phyloP scores from a whole-genome alignment of 2,329 filamentous ascomycete genomes.

The Fusarium pseudoanthophilum region DNA sequence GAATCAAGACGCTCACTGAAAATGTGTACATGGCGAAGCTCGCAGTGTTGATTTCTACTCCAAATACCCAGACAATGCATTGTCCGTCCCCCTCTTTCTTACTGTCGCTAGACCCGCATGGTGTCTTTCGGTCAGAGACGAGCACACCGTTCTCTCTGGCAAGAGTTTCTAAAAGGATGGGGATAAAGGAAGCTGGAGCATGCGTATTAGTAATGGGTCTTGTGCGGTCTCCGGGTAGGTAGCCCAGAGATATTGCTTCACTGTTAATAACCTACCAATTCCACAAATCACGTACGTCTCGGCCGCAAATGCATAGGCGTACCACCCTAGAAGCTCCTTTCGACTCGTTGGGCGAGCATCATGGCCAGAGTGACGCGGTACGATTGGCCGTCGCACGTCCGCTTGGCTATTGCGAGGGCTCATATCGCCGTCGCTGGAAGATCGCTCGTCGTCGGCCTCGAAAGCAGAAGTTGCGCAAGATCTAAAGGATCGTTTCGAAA shows the following conservation, averaged over 20 bases:
- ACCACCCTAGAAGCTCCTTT: slow-evolving; percentile 93
- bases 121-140: slow-evolving; percentile 77
- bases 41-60: slow-evolving; percentile 90
- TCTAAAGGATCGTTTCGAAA: slow-evolving; percentile 65
- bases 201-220: slow-evolving; percentile 7
- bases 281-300: slow-evolving; percentile 94
- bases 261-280: slow-evolving; percentile 65
- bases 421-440: slow-evolving; percentile 54
- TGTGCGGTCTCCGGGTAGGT: background rate
- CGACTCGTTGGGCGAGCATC: slow-evolving; percentile 88
- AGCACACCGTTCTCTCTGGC: slow-evolving; percentile 92
- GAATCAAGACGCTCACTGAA: slow-evolving; percentile 87
- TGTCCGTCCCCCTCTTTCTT: slow-evolving; percentile 67
- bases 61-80: slow-evolving; percentile 85
- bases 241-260: background rate
- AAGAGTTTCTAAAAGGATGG: slow-evolving; percentile 92
- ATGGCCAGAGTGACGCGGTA: slow-evolving; percentile 77
- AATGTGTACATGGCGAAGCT: slow-evolving; percentile 99
- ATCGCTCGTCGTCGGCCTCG: slow-evolving; percentile 76
- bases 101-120: slow-evolving; percentile 75
- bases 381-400: slow-evolving; percentile 49
- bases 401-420: slow-evolving; percentile 52
- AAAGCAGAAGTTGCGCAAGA: slow-evolving; percentile 70
- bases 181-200: slow-evolving; percentile 84
- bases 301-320: slow-evolving; percentile 94